Base-by-base conservation (phyloP, 257 asterid species). In the Fraxinus americana region DNA sequence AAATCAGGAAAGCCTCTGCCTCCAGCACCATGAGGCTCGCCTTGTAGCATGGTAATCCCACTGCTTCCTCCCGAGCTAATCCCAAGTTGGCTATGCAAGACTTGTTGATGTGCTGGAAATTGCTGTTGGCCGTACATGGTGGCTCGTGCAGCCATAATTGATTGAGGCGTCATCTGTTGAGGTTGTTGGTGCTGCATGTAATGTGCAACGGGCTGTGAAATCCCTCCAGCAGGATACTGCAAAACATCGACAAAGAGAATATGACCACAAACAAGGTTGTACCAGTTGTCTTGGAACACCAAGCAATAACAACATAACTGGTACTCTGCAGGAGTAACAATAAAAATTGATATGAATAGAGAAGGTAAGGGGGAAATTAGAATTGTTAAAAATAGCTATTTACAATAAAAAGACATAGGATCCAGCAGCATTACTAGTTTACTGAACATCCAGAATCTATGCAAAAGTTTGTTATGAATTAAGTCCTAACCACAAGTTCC, bases 101-200 rank as follows among this genome's bases (percentile, higher is more conserved):
- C 89, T 66, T 90, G 98, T 67, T 94, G 98, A 12, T 85, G 90
- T 27, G 97, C 85, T 0, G 98, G 87, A 39, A 84, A 87, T 1
- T 88, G 86, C 86, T 92, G 99, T n/a, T 94, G 85, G 14, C 97
- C 90, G 21, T 93, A 93, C 91, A 92, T 85, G 0, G 96, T 88
- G 19, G 96, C 88, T 4, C 97, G 94, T 4, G 95, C 90, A 0
- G 97, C 93, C 97, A 93, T 89, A 0, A 91, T 86, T 0, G 97
- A 86, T 77, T 92, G 99, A 19, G 94, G 76, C 3, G 93, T 72
- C 96, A 90, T 84, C 80, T 85, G 95, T 66, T 94, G 97, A 12
- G 90, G 87, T 72, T 90, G 92, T 45, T 89, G 93, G 48, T 89
- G 96, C 86, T 94, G 96, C 85, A 88, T 76, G 81, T 87, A 90